Evolutionary conservation across 2,329 filamentous ascomycete genomes (phyloP).

Genomic region (Trichoderma guizhouense): DNA sequence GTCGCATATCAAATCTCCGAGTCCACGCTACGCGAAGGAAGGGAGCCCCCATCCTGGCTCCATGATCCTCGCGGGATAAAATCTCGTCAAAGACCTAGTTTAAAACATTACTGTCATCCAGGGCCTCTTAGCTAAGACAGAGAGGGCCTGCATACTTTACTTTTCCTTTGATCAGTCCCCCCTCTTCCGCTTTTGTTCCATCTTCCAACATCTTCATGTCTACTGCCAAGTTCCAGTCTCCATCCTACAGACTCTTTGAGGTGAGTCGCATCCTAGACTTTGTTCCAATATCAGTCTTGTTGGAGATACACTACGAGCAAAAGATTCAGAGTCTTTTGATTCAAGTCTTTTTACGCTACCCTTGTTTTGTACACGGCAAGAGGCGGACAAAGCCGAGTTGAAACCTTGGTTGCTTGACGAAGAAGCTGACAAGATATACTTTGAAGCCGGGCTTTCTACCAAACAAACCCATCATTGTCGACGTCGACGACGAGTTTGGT

Average conservation of each 20-base stretch:
- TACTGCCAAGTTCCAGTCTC: conserved; percentile 52
- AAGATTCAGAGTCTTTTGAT: not conserved
- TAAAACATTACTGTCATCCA: conserved; percentile 31
- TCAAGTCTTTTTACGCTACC: not conserved
- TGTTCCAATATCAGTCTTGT: conserved; percentile 27
- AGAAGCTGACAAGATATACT: conserved; percentile 25
- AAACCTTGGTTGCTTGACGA: conserved; percentile 21
- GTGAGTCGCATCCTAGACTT: conserved; percentile 45
- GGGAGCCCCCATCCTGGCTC: conserved; percentile 30
- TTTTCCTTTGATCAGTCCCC: conserved; percentile 35
- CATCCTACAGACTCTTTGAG: conserved; percentile 57
- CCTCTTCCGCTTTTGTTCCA: conserved; percentile 30
- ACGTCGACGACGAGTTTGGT: conserved; percentile 52
- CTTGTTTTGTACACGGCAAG: not conserved
- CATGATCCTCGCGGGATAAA: conserved; percentile 34
- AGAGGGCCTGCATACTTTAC: conserved; percentile 34
- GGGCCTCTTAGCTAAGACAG: conserved; percentile 37
- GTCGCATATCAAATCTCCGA: conserved; percentile 41
- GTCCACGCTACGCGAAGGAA: conserved; percentile 27
- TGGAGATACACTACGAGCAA: not conserved
- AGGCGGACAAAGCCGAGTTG: not conserved
- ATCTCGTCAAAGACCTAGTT: conserved; percentile 39
- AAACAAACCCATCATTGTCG: conserved; percentile 55
- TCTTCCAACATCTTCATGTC: conserved; percentile 53
- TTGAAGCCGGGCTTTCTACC: conserved; percentile 50